Percentiles rank a stretch among this genome's conserved stretches.
These are phyloP conservation scores for Ramaria sp. DNA, from an alignment of 768 basidiomycete genomes.

Conservation along the genomic window DNA sequence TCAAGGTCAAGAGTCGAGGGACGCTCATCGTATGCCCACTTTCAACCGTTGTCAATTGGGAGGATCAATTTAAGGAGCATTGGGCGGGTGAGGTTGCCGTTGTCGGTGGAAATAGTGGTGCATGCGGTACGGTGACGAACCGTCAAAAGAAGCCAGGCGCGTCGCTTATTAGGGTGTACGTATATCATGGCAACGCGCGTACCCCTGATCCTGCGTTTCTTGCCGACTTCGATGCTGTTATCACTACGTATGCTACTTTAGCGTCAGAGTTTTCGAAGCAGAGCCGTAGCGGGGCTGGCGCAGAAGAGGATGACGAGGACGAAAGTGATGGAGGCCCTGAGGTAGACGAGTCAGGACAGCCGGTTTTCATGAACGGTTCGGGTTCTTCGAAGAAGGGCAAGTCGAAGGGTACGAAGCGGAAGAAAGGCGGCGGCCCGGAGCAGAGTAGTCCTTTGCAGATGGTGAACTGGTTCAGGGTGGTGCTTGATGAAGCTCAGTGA, in stretches of 20 bases:
- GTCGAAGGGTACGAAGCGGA: constrained; percentile 57
- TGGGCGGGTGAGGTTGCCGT: constrained; percentile 85
- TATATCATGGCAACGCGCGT: constrained; percentile 90
- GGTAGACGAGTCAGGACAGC: constrained; percentile 57
- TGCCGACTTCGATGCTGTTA: constrained; percentile 91
- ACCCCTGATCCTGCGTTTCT: constrained; percentile 79
- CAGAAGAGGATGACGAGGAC: constrained; percentile 52
- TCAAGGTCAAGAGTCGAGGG: constrained; percentile 77
- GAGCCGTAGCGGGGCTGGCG: constrained; percentile 45
- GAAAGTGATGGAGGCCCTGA: constrained; percentile 42
- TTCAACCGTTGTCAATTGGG: constrained; percentile 97
- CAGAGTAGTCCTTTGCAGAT: constrained; percentile 78
- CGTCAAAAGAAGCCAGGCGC: constrained; percentile 21
- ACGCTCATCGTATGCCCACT: constrained; percentile 96
- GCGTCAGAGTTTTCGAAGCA: constrained; percentile 94
- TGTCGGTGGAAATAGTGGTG: constrained; percentile 59
- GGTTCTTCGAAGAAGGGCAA: constrained; percentile 43
- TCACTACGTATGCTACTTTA: constrained; percentile 93
- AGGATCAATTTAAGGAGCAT: constrained; percentile 96
- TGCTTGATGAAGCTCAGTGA: constrained; percentile 92
- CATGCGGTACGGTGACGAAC: constrained; percentile 18
- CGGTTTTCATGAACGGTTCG: constrained; percentile 27
- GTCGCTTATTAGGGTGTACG: constrained; percentile 62
- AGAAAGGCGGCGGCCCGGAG: constrained; percentile 43
- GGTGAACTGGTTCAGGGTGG: constrained; percentile 92